Percentiles rank a stretch among this genome's conserved stretches.
phyloP scores from a whole-genome alignment of 169 alveolate genomes.

The Cryptosporidium xiaoi region DNA sequence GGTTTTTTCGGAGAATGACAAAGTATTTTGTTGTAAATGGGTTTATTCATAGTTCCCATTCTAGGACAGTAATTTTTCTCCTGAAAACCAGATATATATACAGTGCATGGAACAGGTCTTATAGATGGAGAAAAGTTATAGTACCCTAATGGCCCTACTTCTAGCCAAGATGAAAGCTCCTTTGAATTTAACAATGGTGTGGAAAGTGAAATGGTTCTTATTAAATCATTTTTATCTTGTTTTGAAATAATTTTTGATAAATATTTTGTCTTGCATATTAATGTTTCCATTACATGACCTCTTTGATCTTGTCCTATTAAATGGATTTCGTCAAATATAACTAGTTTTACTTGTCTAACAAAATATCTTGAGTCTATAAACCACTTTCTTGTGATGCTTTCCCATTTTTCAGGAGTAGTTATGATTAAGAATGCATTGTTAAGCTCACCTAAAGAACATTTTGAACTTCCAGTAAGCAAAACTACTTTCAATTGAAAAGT shows the following conservation, averaged over 20 bases:
- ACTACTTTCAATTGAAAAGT: conserved; percentile 89
- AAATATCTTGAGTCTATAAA: conserved; percentile 87
- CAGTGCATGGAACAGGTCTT: conserved; percentile 98
- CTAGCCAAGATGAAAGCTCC: conserved; percentile 98
- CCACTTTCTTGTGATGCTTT: conserved; percentile 99
- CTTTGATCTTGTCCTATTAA: conserved; percentile 94
- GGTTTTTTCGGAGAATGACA: conserved; percentile 94
- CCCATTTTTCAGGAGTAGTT: conserved; percentile 99
- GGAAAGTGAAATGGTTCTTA: conserved; percentile 95
- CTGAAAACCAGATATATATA: conserved; percentile 90
- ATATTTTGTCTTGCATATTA: conserved; percentile 96
- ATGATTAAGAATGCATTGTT: conserved; percentile 91
- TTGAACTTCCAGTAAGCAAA: conserved; percentile 97
- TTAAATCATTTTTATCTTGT: conserved; percentile 66
- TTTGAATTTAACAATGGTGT: conserved; percentile 98
- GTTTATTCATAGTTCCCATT: conserved; percentile 97
- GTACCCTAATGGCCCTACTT: conserved; percentile 93
- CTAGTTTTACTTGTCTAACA: conserved; percentile 92
- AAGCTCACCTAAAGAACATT: conserved; percentile 90
- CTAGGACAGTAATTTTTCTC: conserved; percentile 96
- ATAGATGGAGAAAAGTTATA: conserved; percentile 98
- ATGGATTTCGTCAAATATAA: conserved; percentile 99
- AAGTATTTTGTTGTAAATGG: conserved; percentile 91
- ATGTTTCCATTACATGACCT: conserved; percentile 98
- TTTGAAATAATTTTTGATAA: conserved; percentile 89